Percentiles rank a stretch among this genome's conserved stretches.
Evolutionary conservation across 306 rosid species (phyloP).

Genomic region (cucumber (Cucumis sativus)): DNA sequence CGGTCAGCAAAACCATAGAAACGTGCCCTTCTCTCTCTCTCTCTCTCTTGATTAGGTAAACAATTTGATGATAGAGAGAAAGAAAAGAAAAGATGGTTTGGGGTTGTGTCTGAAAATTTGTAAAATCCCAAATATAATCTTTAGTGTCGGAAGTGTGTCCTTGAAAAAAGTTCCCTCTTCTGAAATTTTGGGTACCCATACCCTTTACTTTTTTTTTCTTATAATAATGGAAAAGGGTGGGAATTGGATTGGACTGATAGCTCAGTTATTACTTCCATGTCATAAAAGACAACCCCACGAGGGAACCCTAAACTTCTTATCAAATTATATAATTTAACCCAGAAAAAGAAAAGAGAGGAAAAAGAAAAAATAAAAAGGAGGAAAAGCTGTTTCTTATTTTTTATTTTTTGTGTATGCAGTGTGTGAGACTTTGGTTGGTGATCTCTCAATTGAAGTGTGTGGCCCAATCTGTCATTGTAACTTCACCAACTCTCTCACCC

Average conservation of each 20-base stretch:
- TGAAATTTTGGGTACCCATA: conserved; percentile 1
- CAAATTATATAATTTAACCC: not conserved
- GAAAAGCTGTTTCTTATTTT: not conserved
- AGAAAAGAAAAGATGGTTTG: not conserved
- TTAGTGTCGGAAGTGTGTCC: not conserved
- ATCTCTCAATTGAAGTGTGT: not conserved
- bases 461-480: not conserved
- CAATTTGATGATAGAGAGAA: not conserved
- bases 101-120: conserved; percentile 5
- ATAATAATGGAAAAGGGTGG: too few species aligned
- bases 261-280: not conserved
- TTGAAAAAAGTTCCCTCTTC: not conserved
- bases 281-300: conserved; percentile 15
- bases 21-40: not conserved
- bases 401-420: too few species aligned
- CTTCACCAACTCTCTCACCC: conserved; percentile 9
- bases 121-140: conserved; percentile 3
- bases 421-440: not conserved
- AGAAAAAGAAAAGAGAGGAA: not conserved
- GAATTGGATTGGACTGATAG: not conserved
- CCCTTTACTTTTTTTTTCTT: not conserved
- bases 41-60: not conserved
- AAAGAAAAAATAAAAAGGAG: not conserved
- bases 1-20: not conserved
- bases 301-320: not conserved